Evolutionary conservation across 148 eudicot species (phyloP).

Genomic region (Rhododendron mucronatum): DNA sequence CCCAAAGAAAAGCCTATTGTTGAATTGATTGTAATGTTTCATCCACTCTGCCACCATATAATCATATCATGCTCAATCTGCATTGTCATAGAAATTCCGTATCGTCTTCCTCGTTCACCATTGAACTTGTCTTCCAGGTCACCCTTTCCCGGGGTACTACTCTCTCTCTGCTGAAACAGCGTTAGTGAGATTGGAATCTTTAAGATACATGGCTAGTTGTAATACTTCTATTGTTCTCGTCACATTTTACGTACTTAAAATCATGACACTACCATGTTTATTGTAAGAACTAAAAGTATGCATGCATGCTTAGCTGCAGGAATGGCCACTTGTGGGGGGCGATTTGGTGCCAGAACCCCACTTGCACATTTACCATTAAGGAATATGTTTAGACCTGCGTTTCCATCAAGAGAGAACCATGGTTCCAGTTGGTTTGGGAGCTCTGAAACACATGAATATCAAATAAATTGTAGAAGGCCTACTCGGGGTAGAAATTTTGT

Average conservation of each 20-base stretch:
- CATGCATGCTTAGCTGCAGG: neutral
- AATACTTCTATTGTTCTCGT: neutral
- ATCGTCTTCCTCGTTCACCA: neutral
- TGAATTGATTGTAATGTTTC: neutral
- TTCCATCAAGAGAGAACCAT: neutral
- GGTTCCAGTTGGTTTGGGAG: neutral
- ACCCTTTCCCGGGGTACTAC: too few relatives aligned
- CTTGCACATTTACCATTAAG: neutral
- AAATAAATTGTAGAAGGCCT: too few relatives aligned
- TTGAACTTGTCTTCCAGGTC: too few relatives aligned
- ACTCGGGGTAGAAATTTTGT: too few relatives aligned
- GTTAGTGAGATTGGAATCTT: neutral
- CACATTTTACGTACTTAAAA: neutral
- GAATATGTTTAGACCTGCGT: neutral
- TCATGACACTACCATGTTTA: neutral
- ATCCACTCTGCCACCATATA: neutral
- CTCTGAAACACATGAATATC: too few relatives aligned
- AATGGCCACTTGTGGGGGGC: neutral
- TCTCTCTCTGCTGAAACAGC: neutral
- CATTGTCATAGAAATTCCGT: neutral
- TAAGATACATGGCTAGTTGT: neutral
- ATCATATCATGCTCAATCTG: neutral
- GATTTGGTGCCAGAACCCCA: neutral
- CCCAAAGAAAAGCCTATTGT: neutral
- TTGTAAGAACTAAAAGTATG: neutral